These are phyloP conservation scores for Piper longum DNA, from an alignment of 164 flowering plant species.

Conservation along the genomic window DNA sequence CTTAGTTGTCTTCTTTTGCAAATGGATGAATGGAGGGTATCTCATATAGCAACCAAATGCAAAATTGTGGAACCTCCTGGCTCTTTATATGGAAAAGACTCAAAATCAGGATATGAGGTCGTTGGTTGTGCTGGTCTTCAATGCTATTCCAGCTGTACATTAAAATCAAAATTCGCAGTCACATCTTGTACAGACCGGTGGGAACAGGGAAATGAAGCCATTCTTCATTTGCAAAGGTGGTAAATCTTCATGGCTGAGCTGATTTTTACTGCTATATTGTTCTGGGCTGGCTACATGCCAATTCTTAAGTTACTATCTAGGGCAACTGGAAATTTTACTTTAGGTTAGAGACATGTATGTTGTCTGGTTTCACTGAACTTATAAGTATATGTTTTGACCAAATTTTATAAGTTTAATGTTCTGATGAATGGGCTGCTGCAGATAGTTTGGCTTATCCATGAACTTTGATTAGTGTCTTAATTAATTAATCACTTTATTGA, in stretches of 20 bases:
- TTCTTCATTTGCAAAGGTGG: constrained; percentile 56
- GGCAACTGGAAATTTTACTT: too few species aligned
- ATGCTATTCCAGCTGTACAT: constrained; percentile 39
- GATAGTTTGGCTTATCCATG: too few species aligned
- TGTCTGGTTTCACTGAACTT: too few species aligned
- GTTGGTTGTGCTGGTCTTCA: constrained; percentile 62
- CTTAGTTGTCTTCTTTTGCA: constrained; percentile 57
- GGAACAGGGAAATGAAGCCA: constrained; percentile 17
- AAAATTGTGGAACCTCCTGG: constrained; percentile 20
- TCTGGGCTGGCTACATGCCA: too few species aligned
- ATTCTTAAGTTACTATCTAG: too few species aligned
- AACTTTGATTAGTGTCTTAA: too few species aligned
- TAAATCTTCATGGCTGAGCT: not conserved
- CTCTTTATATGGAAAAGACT: constrained; percentile 15
- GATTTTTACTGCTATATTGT: not conserved
- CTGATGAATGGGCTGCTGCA: too few species aligned
- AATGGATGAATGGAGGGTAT: constrained; percentile 31
- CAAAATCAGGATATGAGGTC: constrained; percentile 46
- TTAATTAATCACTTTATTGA: too few species aligned
- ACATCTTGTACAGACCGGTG: constrained; percentile 45
- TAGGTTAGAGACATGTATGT: too few species aligned
- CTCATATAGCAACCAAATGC: constrained; percentile 43
- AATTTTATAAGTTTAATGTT: too few species aligned
- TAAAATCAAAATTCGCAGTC: constrained; percentile 28
- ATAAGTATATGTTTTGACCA: too few species aligned